Evolutionary conservation across 2,329 filamentous ascomycete species (phyloP).

Genomic region (Phyllosticta capitalensis): DNA sequence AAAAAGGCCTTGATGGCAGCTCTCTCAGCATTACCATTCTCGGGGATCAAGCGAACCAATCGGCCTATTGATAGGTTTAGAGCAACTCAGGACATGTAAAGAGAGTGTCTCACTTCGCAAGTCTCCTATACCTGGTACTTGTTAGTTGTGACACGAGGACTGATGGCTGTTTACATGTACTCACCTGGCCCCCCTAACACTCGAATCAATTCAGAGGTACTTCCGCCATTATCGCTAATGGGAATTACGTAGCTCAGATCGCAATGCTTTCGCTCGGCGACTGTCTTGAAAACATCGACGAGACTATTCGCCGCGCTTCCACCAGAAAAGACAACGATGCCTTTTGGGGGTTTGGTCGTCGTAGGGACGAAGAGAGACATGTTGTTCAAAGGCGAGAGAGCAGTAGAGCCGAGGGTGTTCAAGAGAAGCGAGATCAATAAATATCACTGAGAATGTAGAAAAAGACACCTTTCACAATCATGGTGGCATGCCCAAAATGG

Average conservation of each 20-base stretch:
- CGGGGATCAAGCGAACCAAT: slow-evolving; percentile 80
- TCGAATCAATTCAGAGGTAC: slow-evolving; percentile 83
- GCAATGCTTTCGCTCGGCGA: slow-evolving; percentile 53
- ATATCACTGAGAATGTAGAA: neutral
- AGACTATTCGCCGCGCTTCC: slow-evolving; percentile 91
- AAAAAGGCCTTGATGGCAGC: slow-evolving; percentile 73
- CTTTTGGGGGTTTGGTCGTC: slow-evolving; percentile 26
- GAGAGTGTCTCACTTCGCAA: slow-evolving; percentile 52
- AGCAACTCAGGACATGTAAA: slow-evolving; percentile 1
- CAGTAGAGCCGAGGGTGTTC: neutral
- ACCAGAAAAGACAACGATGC: slow-evolving; percentile 80
- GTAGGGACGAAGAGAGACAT: slow-evolving; percentile 12
- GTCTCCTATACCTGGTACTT: slow-evolving; percentile 54
- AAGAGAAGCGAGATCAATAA: neutral
- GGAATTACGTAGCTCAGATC: slow-evolving; percentile 79
- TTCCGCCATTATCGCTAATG: slow-evolving; percentile 92
- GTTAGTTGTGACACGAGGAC: slow-evolving; percentile 3
- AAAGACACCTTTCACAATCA: neutral
- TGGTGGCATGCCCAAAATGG: neutral
- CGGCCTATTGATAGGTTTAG: slow-evolving; percentile 51
- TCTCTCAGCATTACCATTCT: slow-evolving; percentile 44
- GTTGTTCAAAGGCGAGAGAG: neutral
- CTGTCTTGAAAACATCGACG: slow-evolving; percentile 72
- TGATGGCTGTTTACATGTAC: slow-evolving; percentile 11
- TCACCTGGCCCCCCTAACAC: slow-evolving; percentile 88